Evolutionary conservation across 2,329 filamentous ascomycete species (phyloP), one percentile per base, ranked within the genome.

Genomic region (Fusarium guadeloupense): DNA sequence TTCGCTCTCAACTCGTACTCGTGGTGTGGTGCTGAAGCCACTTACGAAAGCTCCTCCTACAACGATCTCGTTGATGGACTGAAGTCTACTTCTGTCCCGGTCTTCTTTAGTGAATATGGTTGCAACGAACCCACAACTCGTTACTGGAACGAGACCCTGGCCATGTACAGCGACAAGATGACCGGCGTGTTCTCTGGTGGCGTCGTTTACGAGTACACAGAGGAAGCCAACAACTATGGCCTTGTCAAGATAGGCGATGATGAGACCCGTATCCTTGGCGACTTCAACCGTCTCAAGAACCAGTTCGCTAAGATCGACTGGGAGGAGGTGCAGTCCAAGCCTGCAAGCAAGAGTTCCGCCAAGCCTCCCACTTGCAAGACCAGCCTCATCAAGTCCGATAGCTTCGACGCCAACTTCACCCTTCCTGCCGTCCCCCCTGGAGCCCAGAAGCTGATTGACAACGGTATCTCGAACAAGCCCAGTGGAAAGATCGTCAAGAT

Each of bases 91-190:
- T 85, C 87, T 14, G 83, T 93, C 31, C 91, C 91, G 26, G 82
- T 93, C 68, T 94, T 94, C 82, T 93, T 91, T 81, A 91, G 89
- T 62, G 91, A 95, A 72, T 89, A 83, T 68, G 91, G 91, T 58
- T 94, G 91, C 85, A 94, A 93, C 79, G 80, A 82, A 31, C 85
- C 87, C 13, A 73, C 78, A n/a, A 88, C 89, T 13, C 89, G 91
- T 66, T 76, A 87, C 68, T 95, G 93, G 78, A 89, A 89, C 64
- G 91, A 95, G 76, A 88, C 92, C 12, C 81, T 80, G 50, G 80
- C 87, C 59, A 86, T 95, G 64, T 94, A 94, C 75, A 83, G 89
- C 52, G 70, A 81, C 33, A 69, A 91, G 62, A 93, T 94, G 89
- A 88, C 77, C 12, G 73, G 80, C 16, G 80, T 86, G 52, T 87